phyloP scores from a whole-genome alignment of 2,329 filamentous ascomycete species.

The Penicillium frequentans region DNA sequence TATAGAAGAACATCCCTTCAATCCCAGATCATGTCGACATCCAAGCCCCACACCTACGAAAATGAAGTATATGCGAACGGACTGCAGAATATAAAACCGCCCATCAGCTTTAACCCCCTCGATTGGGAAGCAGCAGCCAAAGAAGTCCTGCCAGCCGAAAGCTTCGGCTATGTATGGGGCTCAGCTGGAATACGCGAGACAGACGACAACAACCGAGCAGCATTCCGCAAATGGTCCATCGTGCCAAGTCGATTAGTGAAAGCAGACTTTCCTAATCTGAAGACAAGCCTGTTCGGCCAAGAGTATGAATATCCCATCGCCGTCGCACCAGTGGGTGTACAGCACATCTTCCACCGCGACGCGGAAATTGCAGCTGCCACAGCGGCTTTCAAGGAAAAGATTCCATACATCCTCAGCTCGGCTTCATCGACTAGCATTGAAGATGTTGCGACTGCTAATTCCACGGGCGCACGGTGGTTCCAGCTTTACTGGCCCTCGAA shows the following conservation, averaged over 20 bases:
- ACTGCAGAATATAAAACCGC: constrained; percentile 47
- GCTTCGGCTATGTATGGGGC: constrained; percentile 60
- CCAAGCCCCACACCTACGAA: constrained; percentile 29
- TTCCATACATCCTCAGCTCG: constrained; percentile 68
- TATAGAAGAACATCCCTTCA: neutral
- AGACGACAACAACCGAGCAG: constrained; percentile 28
- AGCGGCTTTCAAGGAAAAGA: constrained; percentile 57
- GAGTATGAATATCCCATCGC: constrained; percentile 54
- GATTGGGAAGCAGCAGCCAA: constrained; percentile 56
- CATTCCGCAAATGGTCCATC: constrained; percentile 32
- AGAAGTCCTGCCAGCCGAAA: constrained; percentile 47
- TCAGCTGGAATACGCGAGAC: constrained; percentile 48
- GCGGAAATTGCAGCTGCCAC: constrained; percentile 63
- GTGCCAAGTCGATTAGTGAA: constrained; percentile 26
- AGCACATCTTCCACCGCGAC: constrained; percentile 64
- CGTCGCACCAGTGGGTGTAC: constrained; percentile 68
- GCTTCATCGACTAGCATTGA: constrained; percentile 60
- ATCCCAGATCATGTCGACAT: neutral
- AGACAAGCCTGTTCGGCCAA: constrained; percentile 52
- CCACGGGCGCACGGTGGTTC: constrained; percentile 62
- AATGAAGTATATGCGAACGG: constrained; percentile 49
- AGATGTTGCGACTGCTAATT: constrained; percentile 55
- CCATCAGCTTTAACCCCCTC: constrained; percentile 57
- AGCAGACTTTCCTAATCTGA: constrained; percentile 46
- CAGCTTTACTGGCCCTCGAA: constrained; percentile 70